Percentiles rank a stretch among this genome's conserved stretches.
phyloP scores from a whole-genome alignment of 306 rosid genomes.

The Delonix regia region DNA sequence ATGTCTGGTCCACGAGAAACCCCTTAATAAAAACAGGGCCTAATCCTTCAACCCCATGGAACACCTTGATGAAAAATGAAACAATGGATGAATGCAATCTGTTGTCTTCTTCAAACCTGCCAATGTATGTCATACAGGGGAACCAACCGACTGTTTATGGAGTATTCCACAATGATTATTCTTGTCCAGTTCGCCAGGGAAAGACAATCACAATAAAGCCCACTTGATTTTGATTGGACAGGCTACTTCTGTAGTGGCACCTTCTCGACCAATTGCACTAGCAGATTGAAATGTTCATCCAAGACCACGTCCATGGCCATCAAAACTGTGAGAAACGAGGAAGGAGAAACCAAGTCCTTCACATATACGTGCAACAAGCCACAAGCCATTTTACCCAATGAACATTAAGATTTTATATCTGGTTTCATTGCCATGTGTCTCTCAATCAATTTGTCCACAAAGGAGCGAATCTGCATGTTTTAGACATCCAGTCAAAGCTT shows the following conservation, averaged over 20 bases:
- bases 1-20: conserved; percentile 52
- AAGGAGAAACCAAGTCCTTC: conserved; percentile 34
- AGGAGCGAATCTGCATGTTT: conserved; percentile 90
- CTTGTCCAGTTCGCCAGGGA: conserved; percentile 35
- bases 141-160: conserved; percentile 37
- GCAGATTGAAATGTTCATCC: conserved; percentile 33
- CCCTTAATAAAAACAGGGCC: conserved; percentile 65
- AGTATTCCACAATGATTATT: conserved; percentile 22
- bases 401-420: conserved; percentile 55
- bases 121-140: conserved; percentile 34
- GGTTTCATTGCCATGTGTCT: conserved; percentile 81
- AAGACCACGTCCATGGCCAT: conserved; percentile 35
- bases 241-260: conserved; percentile 36
- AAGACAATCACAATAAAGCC: conserved; percentile 36
- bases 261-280: conserved; percentile 37
- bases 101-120: conserved; percentile 48
- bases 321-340: conserved; percentile 44
- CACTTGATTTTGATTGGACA: conserved; percentile 33
- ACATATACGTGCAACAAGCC: conserved; percentile 26
- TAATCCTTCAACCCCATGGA: conserved; percentile 44
- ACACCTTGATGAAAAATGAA: conserved; percentile 55
- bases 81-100: conserved; percentile 42
- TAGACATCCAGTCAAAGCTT: conserved; percentile 42
- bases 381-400: conserved; percentile 31
- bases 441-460: conserved; percentile 96